phyloP scores from a whole-genome alignment of 768 basidiomycete genomes.

The Leccinum variicolor region DNA sequence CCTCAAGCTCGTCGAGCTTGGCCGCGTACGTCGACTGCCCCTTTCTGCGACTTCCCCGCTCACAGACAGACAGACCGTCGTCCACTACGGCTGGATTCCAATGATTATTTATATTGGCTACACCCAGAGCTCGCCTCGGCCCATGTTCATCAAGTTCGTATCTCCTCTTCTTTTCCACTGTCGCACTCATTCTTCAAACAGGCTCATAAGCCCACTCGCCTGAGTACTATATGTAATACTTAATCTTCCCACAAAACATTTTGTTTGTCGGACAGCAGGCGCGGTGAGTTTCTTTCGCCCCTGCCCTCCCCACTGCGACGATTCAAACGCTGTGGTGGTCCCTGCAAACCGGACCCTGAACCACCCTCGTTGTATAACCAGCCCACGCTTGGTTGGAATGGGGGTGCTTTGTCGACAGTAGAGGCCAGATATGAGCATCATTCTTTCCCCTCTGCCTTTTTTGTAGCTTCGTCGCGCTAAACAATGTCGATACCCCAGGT shows the following conservation, averaged over 20 bases:
- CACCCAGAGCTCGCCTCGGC: slow-evolving; percentile 88
- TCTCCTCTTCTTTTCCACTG: neutral
- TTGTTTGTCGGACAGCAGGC: neutral
- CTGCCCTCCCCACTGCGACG: slow-evolving; percentile 23
- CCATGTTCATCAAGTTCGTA: slow-evolving; percentile 93
- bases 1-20: slow-evolving; percentile 73
- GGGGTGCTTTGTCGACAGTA: slow-evolving; percentile 53
- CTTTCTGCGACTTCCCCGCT: neutral
- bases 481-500: neutral
- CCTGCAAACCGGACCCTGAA: slow-evolving; percentile 27
- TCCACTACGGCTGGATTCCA: slow-evolving; percentile 97
- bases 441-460: neutral
- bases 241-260: slow-evolving; percentile 23
- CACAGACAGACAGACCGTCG: slow-evolving; percentile 56
- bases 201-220: slow-evolving; percentile 92
- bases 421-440: slow-evolving; percentile 87
- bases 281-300: slow-evolving; percentile 28
- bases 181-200: slow-evolving; percentile 29
- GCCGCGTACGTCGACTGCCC: slow-evolving; percentile 59
- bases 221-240: slow-evolving; percentile 39
- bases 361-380: slow-evolving; percentile 44
- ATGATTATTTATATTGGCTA: slow-evolving; percentile 95
- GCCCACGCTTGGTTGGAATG: slow-evolving; percentile 45
- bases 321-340: slow-evolving; percentile 74
- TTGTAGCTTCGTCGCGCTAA: slow-evolving; percentile 2